Base-by-base conservation (phyloP, 768 basidiomycete genomes). In the Hygrocybe punicea region DNA sequence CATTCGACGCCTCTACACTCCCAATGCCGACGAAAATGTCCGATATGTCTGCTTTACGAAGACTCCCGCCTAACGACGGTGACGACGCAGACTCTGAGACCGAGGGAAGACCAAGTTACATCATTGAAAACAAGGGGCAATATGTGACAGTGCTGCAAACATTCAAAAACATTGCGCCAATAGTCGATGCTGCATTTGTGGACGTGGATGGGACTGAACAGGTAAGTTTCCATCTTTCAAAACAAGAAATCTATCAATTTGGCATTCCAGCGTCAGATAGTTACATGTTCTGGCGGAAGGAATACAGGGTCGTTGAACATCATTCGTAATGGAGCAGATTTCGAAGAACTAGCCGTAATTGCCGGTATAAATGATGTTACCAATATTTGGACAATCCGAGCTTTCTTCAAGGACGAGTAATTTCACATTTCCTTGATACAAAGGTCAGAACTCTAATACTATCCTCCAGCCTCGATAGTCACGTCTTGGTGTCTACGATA, bases 271-370 rank as follows among this genome's bases (percentile, higher is more conserved):
- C 78, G 76, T n/a, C 86, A 89, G 68, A 81, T 95, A 40, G 83
- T 96, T 4, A 91, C 92, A 1, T 91, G 90, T 63, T 94, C 91
- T 3, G 94, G 94, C 5, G 88, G 84, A 2, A 79, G 78, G 49
- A 91, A 84, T 59, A 82, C 84, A 2, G 93, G 94, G 2, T 84
- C 86, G 9, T 64, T 97, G 14, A 86, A 87, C 48, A 71, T 93
- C 29, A 79, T 97, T 17, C 78, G 90, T 58, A 90, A 84, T 55
- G 93, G 93, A 2, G 90, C 91, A 6, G 87, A 91, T 62, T 86
- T 93, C 66, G 76, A 82, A 55, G 86, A 87, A 62, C 63, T 81
- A 10, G 87, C 85, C 0, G 69, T 72, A 25, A 64, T 91, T 6
- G 77, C 81, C 4, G 86, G 86, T 1, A 61, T 93, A 46, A 67